These are phyloP conservation scores for Cryomyces minteri DNA, from an alignment of 495 filamentous ascomycete genomes.

Conservation along the genomic window DNA sequence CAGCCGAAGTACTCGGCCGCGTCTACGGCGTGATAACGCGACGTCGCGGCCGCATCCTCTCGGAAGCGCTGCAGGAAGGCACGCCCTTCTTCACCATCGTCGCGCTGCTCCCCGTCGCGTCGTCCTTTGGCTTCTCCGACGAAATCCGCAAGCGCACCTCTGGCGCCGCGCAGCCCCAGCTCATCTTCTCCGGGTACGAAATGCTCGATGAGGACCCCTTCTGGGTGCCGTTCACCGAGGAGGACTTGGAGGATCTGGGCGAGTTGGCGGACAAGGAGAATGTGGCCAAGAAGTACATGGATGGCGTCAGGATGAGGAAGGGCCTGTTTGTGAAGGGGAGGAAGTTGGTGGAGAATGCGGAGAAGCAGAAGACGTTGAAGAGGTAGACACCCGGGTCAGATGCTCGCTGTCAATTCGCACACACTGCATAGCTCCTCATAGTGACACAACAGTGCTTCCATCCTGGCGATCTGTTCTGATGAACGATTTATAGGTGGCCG, in stretches of 20 bases:
- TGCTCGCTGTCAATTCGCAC: too few species aligned
- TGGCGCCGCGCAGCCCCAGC: constrained; percentile 76
- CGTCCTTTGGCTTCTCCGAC: constrained; percentile 88
- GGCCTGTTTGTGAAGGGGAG: constrained; percentile 66
- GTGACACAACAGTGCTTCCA: too few species aligned
- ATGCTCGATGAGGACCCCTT: constrained; percentile 84
- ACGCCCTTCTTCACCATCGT: constrained; percentile 91
- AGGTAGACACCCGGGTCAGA: constrained; percentile 26
- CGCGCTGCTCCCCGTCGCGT: constrained; percentile 71
- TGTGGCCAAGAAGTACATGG: constrained; percentile 91
- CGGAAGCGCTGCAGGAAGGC: constrained; percentile 83
- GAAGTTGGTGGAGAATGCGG: constrained; percentile 67
- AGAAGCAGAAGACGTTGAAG: constrained; percentile 99
- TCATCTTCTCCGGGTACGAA: constrained; percentile 86
- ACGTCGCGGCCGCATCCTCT: constrained; percentile 73
- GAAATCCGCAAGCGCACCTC: constrained; percentile 91
- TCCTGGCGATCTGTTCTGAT: too few species aligned
- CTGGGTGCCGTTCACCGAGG: constrained; percentile 93
- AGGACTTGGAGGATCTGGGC: constrained; percentile 89
- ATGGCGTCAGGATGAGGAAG: constrained; percentile 67
- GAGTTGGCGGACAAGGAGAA: constrained; percentile 87
- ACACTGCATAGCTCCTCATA: too few species aligned
- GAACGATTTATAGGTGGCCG: too few species aligned
- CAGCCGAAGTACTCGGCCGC: constrained; percentile 81
- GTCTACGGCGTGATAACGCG: constrained; percentile 89